Evolutionary conservation across 2,329 filamentous ascomycete species (phyloP), one percentile per base, ranked within the genome.

Genomic region (Trichoderma koningii): DNA sequence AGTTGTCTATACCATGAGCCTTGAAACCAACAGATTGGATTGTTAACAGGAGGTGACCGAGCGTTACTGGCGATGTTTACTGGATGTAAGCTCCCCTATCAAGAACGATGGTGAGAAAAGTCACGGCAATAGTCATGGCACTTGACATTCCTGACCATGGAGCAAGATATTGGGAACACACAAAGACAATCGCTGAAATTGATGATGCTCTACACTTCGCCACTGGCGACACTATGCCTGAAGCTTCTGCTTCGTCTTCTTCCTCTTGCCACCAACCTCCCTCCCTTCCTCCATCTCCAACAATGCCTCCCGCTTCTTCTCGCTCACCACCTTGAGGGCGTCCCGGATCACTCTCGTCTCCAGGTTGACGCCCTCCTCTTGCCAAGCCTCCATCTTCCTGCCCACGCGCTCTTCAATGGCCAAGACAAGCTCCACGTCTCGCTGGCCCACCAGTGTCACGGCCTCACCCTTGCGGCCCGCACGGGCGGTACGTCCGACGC

Each of bases 401-500:
- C 91, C 91, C 0, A 97, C 92, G 21, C 95, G 85, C 64, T 84
- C 82, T 80, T 99, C 95, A 71, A 98, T 97, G 1, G 91, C 92
- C 63, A 94, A 82, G n/a, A 98, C 86, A 7, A 98, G 83, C 72
- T 93, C 87, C 1, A 98, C 93, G 76, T 99, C 95, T 65, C 94
- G 84, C 82, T 98, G 94, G 2, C 95, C 94, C 2, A 99, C 89
- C 71, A 99, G 86, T 2, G 92, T 96, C 17, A 97, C 87, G 5
- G 90, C 88, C 69, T 93, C 89, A 72, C 95, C 95, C 61, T 83
- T 83, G 51, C 93, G 86, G 0, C 95, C 95, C 0, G 95, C 95
- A 85, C 95, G 89, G 3, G 95, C 95, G 14, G 95, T 99, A 78
- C 95, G 89, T 76, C 95, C 95, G 57, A 97, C 94, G 14, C 95